Base-by-base conservation (phyloP, 495 filamentous ascomycete genomes). In the Amphirosellinia nigrospora region DNA sequence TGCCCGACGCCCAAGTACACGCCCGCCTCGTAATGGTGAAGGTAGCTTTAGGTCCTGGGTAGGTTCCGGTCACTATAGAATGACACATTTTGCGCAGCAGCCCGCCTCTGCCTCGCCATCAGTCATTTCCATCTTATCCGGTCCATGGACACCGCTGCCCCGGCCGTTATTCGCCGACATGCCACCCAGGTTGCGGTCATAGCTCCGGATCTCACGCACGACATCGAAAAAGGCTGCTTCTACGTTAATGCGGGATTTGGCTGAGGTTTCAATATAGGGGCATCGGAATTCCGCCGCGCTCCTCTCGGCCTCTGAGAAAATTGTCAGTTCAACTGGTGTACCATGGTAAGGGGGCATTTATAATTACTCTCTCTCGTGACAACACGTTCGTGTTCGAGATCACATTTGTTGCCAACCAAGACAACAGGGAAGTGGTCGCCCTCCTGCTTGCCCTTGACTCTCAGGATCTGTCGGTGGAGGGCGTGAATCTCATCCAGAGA, bases 381-480 rank as follows among this genome's bases (percentile, higher is more conserved):
- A 72, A 93, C 91, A 70, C 96, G 87, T 81, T 99, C 96, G 74
- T 84, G 85, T 72, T 98, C 96, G 78, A 99, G 84, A 91, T 99
- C 96, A 80, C 94, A 97, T 87, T 99, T 99, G 87, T 99, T 99
- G 70, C 93, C 96, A n/a, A 98, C 96, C 10, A 99, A 93, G 66
- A 98, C 97, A 83, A 99, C 97, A 72, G 96, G 96, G 84, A 99
- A 98, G 79, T 96, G 96, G 78, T 99, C 96, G 23, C 74, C 73
- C 30, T 75, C 74, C 34, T 78, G 74, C 87, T 95, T 98, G 84
- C 98, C 96, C 86, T 99, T 99, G 73, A 99, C 96, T 72, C 96
- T 85, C 65, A 98, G 86, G 80, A 99, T 99, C 83, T 99, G 96
- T 87, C 98, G 94, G 82, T 98, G 94, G 81, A 98, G 98, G 43